Evolutionary conservation across 1,284 basidiomycete species (phyloP), one percentile per base, ranked within the genome.

Genomic region (Rhodotorula sp.): DNA sequence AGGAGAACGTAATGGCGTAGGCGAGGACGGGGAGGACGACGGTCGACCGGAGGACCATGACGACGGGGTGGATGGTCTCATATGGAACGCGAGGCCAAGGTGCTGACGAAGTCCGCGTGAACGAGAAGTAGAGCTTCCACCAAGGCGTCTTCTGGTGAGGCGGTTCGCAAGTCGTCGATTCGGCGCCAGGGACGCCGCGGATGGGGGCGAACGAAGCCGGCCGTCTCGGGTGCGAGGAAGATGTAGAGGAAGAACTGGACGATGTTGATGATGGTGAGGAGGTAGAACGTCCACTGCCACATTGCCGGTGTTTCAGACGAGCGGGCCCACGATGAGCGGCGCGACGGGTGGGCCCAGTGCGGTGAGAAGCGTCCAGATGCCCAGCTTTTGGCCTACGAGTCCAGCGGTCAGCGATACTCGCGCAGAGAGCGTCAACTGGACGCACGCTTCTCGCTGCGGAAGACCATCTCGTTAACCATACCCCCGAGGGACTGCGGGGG

Each of bases 381-480:
- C 70, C 34, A 64, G 46, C 31, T 63, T 8, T 16, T 28, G 16
- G 5, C 52, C 28, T 9, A 5, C 28, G 7, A 28, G 5, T 15
- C 31, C 15, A 53, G 28, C 10, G n/a, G n/a, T 24, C 48, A 50
- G 22, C 48, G 22, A n/a, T n/a, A 50, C n/a, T 50, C 24, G 24
- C 7, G 48, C 24, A n/a, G 6, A 13, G n/a, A 10, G 26, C 37
- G 7, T 8, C 24, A 10, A 16, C 5, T 16, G 48, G 51, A 62
- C 30, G 26, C 57, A 2, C 70, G 70, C 30, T 64, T 64, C 62
- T 74, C 70, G 62, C 71, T 70, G n/a, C 37, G 52, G 64, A 74
- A 74, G 63, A 69, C 71, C 67, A 71, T 71, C 58, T 74, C 72
- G 46, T 37, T 53, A 22, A 69, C 58, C 34, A 65, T 60, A 20